These are phyloP conservation scores for Aspergillus novoparasiticus DNA, from an alignment of 2,329 filamentous ascomycete genomes.

Conservation along the genomic window DNA sequence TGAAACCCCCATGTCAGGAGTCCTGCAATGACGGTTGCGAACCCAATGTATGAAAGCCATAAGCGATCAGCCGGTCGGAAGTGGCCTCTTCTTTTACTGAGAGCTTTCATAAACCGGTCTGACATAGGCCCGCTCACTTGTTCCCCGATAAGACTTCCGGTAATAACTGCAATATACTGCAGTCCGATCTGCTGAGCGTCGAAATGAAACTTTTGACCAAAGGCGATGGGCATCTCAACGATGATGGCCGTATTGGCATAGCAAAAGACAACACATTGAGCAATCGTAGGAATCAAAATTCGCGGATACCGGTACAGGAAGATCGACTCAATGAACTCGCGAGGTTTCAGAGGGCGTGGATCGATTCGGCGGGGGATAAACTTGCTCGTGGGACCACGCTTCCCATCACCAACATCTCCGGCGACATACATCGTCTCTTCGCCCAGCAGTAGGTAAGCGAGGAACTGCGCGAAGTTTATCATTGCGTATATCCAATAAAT, in stretches of 20 bases:
- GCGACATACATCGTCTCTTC: slow-evolving; percentile 56
- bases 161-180: slow-evolving; percentile 59
- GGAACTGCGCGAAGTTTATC: slow-evolving; percentile 56
- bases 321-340: slow-evolving; percentile 55
- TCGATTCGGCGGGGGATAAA: slow-evolving; percentile 50
- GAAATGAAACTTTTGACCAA: slow-evolving; percentile 57
- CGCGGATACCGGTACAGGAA: slow-evolving; percentile 46
- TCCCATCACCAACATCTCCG: slow-evolving; percentile 28
- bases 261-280: slow-evolving; percentile 60
- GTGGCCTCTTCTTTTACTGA: slow-evolving; percentile 25
- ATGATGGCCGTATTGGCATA: slow-evolving; percentile 56
- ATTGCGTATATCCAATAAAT: slow-evolving; percentile 62
- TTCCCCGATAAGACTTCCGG: slow-evolving; percentile 61
- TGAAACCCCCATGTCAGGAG: slow-evolving; percentile 59
- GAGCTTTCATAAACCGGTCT: slow-evolving; percentile 54
- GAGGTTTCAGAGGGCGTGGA: slow-evolving; percentile 44
- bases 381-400: slow-evolving; percentile 34
- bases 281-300: slow-evolving; percentile 53
- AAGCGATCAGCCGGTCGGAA: slow-evolving; percentile 55
- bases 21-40: slow-evolving; percentile 54
- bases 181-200: slow-evolving; percentile 60
- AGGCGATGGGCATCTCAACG: slow-evolving; percentile 62
- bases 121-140: slow-evolving; percentile 58
- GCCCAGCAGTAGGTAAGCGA: slow-evolving; percentile 56
- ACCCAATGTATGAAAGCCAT: slow-evolving; percentile 60